phyloP scores from a whole-genome alignment of 2,329 filamentous ascomycete species.

The Diaporthe batatas region DNA sequence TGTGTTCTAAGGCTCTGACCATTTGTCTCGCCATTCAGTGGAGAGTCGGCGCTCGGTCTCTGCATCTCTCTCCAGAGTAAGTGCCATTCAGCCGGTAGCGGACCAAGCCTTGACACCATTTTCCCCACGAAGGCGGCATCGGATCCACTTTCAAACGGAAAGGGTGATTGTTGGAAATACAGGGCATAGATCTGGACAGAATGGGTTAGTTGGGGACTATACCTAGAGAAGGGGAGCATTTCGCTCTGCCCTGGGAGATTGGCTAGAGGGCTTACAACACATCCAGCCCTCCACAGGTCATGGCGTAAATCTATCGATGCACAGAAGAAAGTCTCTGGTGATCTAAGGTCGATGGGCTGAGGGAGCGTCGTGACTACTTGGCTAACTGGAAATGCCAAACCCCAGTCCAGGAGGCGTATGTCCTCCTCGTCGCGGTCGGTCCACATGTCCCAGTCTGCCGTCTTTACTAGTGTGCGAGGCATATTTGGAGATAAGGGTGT shows the following conservation, averaged over 20 bases:
- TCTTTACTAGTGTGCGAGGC: constrained; percentile 17
- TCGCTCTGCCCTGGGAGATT: too few species aligned
- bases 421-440: constrained; percentile 11
- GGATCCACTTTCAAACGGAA: neutral
- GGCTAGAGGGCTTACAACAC: neutral
- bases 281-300: constrained; percentile 25
- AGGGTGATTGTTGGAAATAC: constrained; percentile 2
- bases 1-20: neutral
- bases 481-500: neutral
- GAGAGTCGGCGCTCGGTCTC: neutral
- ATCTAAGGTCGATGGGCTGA: constrained; percentile 16
- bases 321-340: constrained; percentile 21
- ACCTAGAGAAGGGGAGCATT: too few species aligned
- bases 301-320: constrained; percentile 1
- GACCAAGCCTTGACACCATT: neutral
- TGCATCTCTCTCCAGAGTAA: neutral
- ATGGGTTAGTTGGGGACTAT: too few species aligned
- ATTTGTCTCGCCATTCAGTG: neutral
- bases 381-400: neutral
- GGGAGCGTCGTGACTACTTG: neutral
- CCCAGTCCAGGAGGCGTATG: constrained; percentile 14
- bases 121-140: neutral
- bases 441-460: constrained; percentile 3
- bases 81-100: neutral
- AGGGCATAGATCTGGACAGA: constrained; percentile 5